Percentiles rank a stretch among this genome's conserved stretches.
These are phyloP conservation scores for Mucuna pruriens DNA, from an alignment of 306 rosid genomes.

Conservation along the genomic window DNA sequence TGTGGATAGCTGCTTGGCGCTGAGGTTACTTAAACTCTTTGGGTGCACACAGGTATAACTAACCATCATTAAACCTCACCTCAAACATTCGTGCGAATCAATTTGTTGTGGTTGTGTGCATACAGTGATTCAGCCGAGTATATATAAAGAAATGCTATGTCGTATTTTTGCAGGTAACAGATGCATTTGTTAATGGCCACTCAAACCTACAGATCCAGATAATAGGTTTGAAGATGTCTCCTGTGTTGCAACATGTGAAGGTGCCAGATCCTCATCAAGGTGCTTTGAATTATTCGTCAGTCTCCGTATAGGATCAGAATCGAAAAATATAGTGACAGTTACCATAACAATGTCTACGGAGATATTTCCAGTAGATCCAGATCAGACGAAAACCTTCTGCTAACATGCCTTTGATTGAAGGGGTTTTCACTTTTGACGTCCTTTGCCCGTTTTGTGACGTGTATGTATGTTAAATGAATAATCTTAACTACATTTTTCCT, in stretches of 20 bases:
- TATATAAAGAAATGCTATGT: not conserved
- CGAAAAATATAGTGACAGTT: not conserved
- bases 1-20: conserved; percentile 77
- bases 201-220: conserved; percentile 67
- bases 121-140: not conserved
- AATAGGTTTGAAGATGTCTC: conserved; percentile 69
- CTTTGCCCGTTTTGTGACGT: not conserved
- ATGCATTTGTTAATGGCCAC: conserved; percentile 73
- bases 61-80: conserved; percentile 5
- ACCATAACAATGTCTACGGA: not conserved
- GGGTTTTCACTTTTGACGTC: conserved; percentile 10
- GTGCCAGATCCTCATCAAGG: conserved; percentile 45
- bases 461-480: not conserved
- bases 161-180: conserved; percentile 66
- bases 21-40: conserved; percentile 69
- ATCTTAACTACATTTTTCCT: too few relatives aligned
- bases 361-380: conserved; percentile 5
- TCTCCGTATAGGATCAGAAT: not conserved
- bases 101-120: not conserved
- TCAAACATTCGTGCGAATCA: not conserved
- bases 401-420: not conserved
- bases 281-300: conserved; percentile 49
- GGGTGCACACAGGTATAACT: conserved; percentile 92
- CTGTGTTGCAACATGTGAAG: conserved; percentile 51
- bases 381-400: not conserved